Evolutionary conservation across 2,329 filamentous ascomycete genomes (phyloP), one percentile per base, ranked within the genome.

Genomic region (Albophoma yamanashiensis): DNA sequence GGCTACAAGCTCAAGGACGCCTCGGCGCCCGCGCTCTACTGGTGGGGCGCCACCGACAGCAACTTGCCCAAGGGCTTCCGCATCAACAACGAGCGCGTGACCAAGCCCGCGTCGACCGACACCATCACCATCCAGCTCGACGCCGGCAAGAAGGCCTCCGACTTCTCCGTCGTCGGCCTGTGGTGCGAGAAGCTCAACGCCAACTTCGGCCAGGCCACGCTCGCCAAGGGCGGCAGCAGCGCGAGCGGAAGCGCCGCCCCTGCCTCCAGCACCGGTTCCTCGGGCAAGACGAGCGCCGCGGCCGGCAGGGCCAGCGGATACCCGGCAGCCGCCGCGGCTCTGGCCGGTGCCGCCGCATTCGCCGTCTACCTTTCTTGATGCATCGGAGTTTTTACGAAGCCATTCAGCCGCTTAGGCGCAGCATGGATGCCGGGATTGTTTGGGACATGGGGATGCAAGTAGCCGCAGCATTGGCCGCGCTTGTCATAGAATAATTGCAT

Each of bases 1-100:
- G 42, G 56, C 25, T 69, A 68, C 61, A 65, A 60, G 20, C 67
- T 69, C 60, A 60, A 65, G 27, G 64, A 67, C 17, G 67, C 66
- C 58, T 63, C 61, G 27, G 67, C 67, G 7, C 67, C 67, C 4
- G 67, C 65, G 5, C 64, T 69, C 12, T 68, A 69, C 63, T 69
- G 67, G 67, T 69, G 67, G 67, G 67, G 67, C 14, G 56, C 63
- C 8, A 65, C 62, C 9, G 59, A 55, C 56, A 61, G 59, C 22
- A 38, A 62, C 17, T 59, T 69, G 50, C 57, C 60, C 43, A 36
- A 62, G 39, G 67, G 67, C 22, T 69, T 68, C 64, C 67, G 67
- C 50, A 66, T 69, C 62, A 66, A 62, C 53, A 68, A 68, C 45
- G 56, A 62, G 36, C 67, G 63, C 17, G 62, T 69, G 38, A 63